phyloP scores from a whole-genome alignment of 2,329 filamentous ascomycete species.

The Claviceps sp. region DNA sequence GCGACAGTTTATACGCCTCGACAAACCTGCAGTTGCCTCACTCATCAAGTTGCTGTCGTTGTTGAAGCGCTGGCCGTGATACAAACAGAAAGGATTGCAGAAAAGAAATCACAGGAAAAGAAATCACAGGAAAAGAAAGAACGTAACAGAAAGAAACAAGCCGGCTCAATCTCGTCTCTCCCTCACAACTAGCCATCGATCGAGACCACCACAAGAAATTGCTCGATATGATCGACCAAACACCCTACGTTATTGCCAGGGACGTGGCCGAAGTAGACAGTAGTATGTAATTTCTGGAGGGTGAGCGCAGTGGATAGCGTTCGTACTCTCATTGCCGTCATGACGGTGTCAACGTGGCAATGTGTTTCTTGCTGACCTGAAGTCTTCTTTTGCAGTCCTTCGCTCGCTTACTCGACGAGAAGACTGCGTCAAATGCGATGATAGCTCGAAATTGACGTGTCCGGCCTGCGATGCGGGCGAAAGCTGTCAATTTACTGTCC shows the following conservation, averaged over 20 bases:
- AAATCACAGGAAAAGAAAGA: background rate
- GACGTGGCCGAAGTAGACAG: conserved; percentile 18
- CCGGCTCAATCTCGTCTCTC: background rate
- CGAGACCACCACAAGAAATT: background rate
- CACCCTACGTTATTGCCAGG: conserved; percentile 10
- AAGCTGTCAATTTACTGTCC: conserved; percentile 32
- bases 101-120: background rate
- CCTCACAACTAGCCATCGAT: background rate
- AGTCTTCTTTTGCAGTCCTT: conserved; percentile 11
- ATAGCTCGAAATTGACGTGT: conserved; percentile 27
- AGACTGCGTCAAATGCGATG: conserved; percentile 33
- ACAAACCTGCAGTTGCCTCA: background rate
- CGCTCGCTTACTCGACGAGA: conserved; percentile 24
- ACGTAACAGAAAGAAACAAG: background rate
- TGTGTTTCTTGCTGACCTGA: background rate
- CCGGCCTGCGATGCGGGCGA: conserved; percentile 29
- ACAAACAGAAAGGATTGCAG: background rate
- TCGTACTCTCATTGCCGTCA: too few species aligned
- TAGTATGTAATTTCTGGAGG: conserved; percentile 12
- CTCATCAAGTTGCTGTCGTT: background rate
- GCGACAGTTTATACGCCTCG: background rate
- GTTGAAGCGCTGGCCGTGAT: background rate
- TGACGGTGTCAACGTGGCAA: too few species aligned
- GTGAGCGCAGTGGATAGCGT: background rate
- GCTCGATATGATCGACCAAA: conserved; percentile 6